phyloP scores from a whole-genome alignment of 805 yeast species.

The Yamadazyma insecticola region DNA sequence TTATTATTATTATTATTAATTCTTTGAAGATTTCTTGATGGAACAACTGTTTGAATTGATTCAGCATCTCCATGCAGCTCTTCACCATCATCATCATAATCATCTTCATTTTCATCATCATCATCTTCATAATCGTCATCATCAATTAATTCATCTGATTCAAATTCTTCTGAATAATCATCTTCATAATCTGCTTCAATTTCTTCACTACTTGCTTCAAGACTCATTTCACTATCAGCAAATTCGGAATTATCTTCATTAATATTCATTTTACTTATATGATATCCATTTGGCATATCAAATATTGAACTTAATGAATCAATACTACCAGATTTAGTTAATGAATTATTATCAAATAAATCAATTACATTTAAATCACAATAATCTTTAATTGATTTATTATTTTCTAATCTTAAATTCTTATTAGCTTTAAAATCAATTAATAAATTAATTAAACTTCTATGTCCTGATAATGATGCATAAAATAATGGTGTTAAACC shows the following conservation, averaged over 20 bases:
- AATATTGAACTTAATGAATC: constrained; percentile 39
- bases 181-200: constrained; percentile 12
- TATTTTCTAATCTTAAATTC: constrained; percentile 47
- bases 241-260: constrained; percentile 23
- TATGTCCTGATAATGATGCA: constrained; percentile 73
- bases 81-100: constrained; percentile 11
- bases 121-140: constrained; percentile 10
- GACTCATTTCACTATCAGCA: constrained; percentile 25
- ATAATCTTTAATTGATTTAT: constrained; percentile 37
- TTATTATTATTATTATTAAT: constrained; percentile 3
- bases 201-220: constrained; percentile 16
- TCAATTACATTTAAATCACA: constrained; percentile 43
- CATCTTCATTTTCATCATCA: constrained; percentile 8
- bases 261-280: constrained; percentile 34
- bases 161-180: constrained; percentile 12
- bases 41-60: neutral
- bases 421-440: constrained; percentile 61
- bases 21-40: constrained; percentile 4
- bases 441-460: constrained; percentile 58
- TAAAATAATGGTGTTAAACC: constrained; percentile 87
- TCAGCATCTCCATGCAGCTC: constrained; percentile 4
- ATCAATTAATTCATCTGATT: constrained; percentile 15
- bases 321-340: constrained; percentile 29
- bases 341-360: constrained; percentile 22
- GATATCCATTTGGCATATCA: constrained; percentile 33